Evolutionary conservation across 2,329 filamentous ascomycete species (phyloP).

Genomic region (Pseudogymnoascus sp.): DNA sequence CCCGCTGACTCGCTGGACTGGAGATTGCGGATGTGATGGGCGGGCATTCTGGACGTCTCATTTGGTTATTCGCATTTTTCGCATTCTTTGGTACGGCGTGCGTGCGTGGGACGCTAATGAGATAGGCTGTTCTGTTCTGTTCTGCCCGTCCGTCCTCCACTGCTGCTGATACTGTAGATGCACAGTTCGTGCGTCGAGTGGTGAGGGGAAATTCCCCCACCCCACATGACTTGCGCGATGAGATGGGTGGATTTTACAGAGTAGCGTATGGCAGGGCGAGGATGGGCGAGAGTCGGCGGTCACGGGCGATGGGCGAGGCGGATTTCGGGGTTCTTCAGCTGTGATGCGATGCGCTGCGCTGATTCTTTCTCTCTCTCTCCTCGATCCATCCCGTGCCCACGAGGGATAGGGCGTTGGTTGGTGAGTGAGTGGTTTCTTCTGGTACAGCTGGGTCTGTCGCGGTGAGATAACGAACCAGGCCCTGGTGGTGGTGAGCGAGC

Average conservation of each 20-base stretch:
- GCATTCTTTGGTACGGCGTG: too few relatives aligned
- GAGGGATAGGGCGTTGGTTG: neutral
- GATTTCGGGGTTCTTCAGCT: neutral
- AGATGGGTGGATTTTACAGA: neutral
- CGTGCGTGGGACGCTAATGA: too few relatives aligned
- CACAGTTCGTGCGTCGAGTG: neutral
- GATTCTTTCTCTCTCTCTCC: too few relatives aligned
- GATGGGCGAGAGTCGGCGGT: neutral
- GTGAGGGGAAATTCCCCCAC: neutral
- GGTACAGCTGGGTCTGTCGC: too few relatives aligned
- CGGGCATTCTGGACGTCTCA: neutral
- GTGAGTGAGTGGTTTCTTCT: neutral
- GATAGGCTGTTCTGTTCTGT: too few relatives aligned
- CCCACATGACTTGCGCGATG: neutral
- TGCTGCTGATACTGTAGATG: neutral
- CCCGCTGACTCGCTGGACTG: neutral
- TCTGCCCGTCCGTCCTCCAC: neutral
- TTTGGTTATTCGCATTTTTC: too few relatives aligned
- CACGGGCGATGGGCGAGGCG: neutral
- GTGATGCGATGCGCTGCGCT: too few relatives aligned
- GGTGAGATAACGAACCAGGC: too few relatives aligned
- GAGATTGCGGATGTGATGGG: neutral
- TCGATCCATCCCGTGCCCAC: too few relatives aligned
- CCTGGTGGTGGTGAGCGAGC: neutral
- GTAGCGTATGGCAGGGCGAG: neutral